A percentile compares a stretch with the other conserved stretches of the same genome.
Evolutionary conservation across 1,284 basidiomycete genomes (phyloP).

Genomic region (Marasmius oreades): DNA sequence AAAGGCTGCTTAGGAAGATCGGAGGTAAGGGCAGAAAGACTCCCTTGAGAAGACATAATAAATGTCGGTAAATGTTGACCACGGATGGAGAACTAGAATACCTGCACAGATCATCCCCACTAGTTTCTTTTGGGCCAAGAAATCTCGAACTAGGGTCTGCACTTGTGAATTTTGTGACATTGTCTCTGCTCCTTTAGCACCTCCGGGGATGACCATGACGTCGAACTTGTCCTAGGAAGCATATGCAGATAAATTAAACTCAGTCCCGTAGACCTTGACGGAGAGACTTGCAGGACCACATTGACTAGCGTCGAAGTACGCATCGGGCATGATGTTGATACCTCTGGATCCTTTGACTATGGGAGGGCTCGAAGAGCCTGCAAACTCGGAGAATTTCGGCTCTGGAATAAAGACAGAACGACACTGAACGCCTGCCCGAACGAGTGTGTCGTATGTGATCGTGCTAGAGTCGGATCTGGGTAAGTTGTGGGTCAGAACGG

Average conservation of each 20-base stretch:
- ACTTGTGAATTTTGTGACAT: slow-evolving; percentile 60
- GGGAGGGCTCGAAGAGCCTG: slow-evolving; percentile 30
- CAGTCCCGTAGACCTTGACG: neutral
- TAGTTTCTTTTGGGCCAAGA: slow-evolving; percentile 54
- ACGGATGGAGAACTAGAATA: slow-evolving; percentile 18
- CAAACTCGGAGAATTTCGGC: slow-evolving; percentile 21
- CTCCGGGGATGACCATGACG: slow-evolving; percentile 76
- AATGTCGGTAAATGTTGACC: neutral
- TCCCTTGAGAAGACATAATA: slow-evolving; percentile 39
- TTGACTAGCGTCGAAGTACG: slow-evolving; percentile 41
- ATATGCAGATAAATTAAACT: neutral
- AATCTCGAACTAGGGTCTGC: slow-evolving; percentile 62
- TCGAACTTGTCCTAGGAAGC: slow-evolving; percentile 55
- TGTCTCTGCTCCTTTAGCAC: slow-evolving; percentile 76
- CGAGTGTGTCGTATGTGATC: slow-evolving; percentile 76
- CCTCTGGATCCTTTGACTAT: slow-evolving; percentile 69
- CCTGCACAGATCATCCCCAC: slow-evolving; percentile 87
- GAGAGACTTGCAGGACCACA: slow-evolving; percentile 41
- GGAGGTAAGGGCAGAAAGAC: slow-evolving; percentile 65
- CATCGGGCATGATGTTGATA: slow-evolving; percentile 70
- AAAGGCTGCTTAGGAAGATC: slow-evolving; percentile 60
- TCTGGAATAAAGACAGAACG: slow-evolving; percentile 65
- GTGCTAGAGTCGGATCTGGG: slow-evolving; percentile 42
- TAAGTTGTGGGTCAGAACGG: neutral
- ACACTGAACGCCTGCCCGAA: slow-evolving; percentile 65